Conservation (phyloP, 2,329 filamentous ascomycete genomes). For the Colletotrichum orbiculare region DNA sequence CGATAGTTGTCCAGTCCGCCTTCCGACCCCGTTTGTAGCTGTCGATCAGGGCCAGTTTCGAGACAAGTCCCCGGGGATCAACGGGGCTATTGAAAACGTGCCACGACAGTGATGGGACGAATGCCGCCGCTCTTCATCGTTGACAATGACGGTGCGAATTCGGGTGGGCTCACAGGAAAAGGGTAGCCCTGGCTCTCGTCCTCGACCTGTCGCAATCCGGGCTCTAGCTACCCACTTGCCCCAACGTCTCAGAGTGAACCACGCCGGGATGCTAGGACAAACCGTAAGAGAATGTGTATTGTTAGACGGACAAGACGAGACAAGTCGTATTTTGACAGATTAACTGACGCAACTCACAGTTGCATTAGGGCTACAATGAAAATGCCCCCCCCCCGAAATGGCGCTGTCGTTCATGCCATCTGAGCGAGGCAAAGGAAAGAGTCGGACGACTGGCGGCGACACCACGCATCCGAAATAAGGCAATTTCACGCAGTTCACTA, state of each 20-base stretch:
- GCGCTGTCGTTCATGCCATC: not conserved
- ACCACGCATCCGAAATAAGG: slow-evolving; percentile 32
- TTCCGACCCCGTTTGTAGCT: slow-evolving; percentile 9
- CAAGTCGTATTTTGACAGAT: not conserved
- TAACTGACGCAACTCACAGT: not conserved
- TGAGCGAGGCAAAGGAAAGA: slow-evolving; percentile 6
- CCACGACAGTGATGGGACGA: not conserved
- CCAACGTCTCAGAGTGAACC: slow-evolving; percentile 16
- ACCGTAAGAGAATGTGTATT: not conserved
- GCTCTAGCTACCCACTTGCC: slow-evolving; percentile 8
- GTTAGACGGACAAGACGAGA: not conserved
- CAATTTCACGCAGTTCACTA: slow-evolving; percentile 30
- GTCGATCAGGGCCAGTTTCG: slow-evolving; percentile 20
- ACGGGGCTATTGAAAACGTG: slow-evolving; percentile 10
- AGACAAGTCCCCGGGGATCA: slow-evolving; percentile 8
- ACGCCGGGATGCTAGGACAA: not conserved
- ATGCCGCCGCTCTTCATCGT: slow-evolving; percentile 3
- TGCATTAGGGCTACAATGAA: not conserved
- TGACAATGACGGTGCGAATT: not conserved
- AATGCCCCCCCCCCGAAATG: slow-evolving; percentile 4
- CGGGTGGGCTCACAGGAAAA: slow-evolving; percentile 5
- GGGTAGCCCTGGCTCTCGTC: slow-evolving; percentile 9
- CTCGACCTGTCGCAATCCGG: slow-evolving; percentile 12
- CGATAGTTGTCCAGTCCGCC: slow-evolving; percentile 5
- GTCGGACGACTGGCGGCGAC: slow-evolving; percentile 3